A percentile compares a stretch with the other conserved stretches of the same genome.
These are phyloP conservation scores for Trichocladium antarcticum DNA, from an alignment of 495 filamentous ascomycete genomes.

Conservation along the genomic window DNA sequence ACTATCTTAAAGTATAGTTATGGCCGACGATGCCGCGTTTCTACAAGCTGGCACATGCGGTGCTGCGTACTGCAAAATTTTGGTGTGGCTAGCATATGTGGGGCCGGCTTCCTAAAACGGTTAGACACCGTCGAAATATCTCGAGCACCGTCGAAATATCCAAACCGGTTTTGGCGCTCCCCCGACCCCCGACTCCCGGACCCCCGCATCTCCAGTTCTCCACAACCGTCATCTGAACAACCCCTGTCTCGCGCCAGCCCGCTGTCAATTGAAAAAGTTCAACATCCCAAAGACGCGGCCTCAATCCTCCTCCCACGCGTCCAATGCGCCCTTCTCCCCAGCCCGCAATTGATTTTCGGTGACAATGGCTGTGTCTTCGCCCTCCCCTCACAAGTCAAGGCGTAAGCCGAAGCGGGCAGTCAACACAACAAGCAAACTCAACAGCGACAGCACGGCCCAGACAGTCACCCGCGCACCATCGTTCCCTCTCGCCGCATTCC, in stretches of 20 bases:
- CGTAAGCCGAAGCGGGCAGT: conserved; percentile 36
- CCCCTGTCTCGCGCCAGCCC: conserved; percentile 14
- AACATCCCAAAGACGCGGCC: neutral
- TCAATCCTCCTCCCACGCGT: neutral
- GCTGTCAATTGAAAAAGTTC: conserved; percentile 2
- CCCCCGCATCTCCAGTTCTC: too few species aligned
- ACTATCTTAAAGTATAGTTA: too few species aligned
- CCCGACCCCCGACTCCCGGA: too few species aligned
- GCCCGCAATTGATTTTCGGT: conserved; percentile 18
- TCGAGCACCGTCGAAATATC: too few species aligned
- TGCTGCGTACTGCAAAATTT: too few species aligned
- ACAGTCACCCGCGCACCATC: conserved; percentile 36
- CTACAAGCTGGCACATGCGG: too few species aligned
- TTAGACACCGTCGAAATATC: too few species aligned
- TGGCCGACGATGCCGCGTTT: too few species aligned
- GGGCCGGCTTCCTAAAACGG: too few species aligned
- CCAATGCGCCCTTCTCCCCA: conserved; percentile 16
- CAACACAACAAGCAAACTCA: conserved; percentile 15
- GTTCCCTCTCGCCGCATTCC: conserved; percentile 81
- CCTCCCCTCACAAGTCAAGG: conserved; percentile 41
- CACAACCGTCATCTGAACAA: neutral
- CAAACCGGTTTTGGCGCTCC: neutral
- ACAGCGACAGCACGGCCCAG: conserved; percentile 17
- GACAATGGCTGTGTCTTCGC: conserved; percentile 34
- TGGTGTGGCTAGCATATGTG: too few species aligned